A percentile compares a stretch with the other conserved stretches of the same genome.
phyloP scores from a whole-genome alignment of 2,329 filamentous ascomycete species.

The Epichloe bromicola region DNA sequence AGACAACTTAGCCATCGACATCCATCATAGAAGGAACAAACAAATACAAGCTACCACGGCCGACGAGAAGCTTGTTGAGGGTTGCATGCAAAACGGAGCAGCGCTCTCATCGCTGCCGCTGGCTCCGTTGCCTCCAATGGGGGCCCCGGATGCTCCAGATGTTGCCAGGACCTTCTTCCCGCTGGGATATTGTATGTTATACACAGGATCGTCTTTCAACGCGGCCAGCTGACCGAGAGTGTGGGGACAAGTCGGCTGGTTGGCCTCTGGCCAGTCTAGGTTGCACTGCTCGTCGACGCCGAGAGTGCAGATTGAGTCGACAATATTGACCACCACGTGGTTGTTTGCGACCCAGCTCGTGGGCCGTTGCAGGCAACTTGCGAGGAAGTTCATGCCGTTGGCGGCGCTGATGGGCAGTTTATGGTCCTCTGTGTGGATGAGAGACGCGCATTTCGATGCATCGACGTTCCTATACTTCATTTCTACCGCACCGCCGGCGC shows the following conservation, averaged over 20 bases:
- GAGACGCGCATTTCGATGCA: conserved; percentile 30
- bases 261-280: conserved; percentile 28
- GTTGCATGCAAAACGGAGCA: background rate
- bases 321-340: conserved; percentile 37
- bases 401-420: conserved; percentile 31
- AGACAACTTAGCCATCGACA: no score
- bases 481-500: conserved; percentile 31
- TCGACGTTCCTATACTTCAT: conserved; percentile 34
- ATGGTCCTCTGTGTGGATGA: conserved; percentile 31
- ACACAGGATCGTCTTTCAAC: conserved; percentile 28
- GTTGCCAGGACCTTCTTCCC: conserved; percentile 27
- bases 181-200: conserved; percentile 33
- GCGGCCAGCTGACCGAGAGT: conserved; percentile 23
- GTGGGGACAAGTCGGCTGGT: conserved; percentile 32
- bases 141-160: conserved; percentile 3
- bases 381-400: conserved; percentile 41
- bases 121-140: background rate
- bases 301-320: conserved; percentile 32
- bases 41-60: background rate
- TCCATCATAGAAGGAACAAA: background rate
- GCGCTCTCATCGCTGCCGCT: background rate
- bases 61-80: background rate
- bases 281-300: conserved; percentile 34
- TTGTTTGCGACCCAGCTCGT: conserved; percentile 35
- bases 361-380: conserved; percentile 26